Evolutionary conservation across 352 stramenopile genomes (phyloP), one percentile per base, ranked within the genome.

Genomic region (Globisporangium mamillatum): DNA sequence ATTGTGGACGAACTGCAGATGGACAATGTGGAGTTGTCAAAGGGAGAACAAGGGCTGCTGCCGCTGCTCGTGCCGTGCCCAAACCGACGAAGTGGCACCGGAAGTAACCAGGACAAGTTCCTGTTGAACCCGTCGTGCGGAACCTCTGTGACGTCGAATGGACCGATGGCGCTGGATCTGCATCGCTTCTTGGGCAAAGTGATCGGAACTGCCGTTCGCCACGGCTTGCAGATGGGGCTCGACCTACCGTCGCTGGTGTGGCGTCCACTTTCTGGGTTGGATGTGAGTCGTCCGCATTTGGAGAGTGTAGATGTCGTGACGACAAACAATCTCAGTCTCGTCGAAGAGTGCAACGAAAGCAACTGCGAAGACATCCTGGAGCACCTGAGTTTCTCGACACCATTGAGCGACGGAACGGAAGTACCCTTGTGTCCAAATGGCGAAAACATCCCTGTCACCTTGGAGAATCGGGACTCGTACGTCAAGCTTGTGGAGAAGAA

Each of bases 101-200:
- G 92, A n/a, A 92, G 76, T 53, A 96, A 97, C 70, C 88, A 97
- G 63, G 92, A 98, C 76, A 97, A 97, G 64, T 97, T 97, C 68
- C 71, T 98, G 55, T 67, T 98, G 25, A 96, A 97, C 54, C 86
- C 89, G 16, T 95, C 84, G 36, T 93, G 76, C 44, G 73, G 91
- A 70, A 91, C 91, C 9, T 88, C 87, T 20, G 91, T 88, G 57
- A 75, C 94, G 38, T 90, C 90, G 8, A 86, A 89, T 46, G 86
- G 88, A 2, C 85, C 94, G 36, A 96, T 98, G 75, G 87, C 96
- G 36, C 76, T 98, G 67, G 96, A 99, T 69, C 66, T 98, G 52
- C 79, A 99, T 54, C 82, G 94, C 22, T 99, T 99, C 75, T 74
- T 99, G 9, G 97, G 97, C 52, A 98, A 98, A 78, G 75, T 99